A percentile compares a stretch with the other conserved stretches of the same genome.
Evolutionary conservation across 306 rosid genomes (phyloP).

Genomic region (Prinsepia uniflora): DNA sequence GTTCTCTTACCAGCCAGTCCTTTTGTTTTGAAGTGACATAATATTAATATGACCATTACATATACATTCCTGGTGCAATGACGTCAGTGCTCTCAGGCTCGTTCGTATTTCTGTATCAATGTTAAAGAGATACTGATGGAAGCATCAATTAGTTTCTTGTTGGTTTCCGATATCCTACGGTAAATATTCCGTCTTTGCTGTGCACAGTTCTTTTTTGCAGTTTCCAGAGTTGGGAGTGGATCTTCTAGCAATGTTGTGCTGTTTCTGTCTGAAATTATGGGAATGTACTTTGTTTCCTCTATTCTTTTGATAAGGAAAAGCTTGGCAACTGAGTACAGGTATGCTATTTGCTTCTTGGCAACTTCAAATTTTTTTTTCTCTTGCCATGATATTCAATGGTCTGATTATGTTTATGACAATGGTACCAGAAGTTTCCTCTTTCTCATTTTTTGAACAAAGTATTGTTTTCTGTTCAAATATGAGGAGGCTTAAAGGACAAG

Average conservation of each 20-base stretch:
- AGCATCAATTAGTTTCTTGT: background rate
- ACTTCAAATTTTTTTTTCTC: background rate
- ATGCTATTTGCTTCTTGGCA: conserved; percentile 22
- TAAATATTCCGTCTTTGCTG: conserved; percentile 20
- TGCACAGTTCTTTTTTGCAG: conserved; percentile 91
- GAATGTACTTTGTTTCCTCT: conserved; percentile 93
- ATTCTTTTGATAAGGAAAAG: conserved; percentile 96
- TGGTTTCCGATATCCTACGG: conserved; percentile 11
- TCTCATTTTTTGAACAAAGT: conserved; percentile 1
- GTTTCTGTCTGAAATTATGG: conserved; percentile 95
- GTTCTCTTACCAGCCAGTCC: background rate
- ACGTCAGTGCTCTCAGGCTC: background rate
- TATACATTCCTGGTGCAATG: conserved; percentile 3
- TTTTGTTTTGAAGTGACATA: background rate
- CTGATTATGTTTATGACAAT: background rate
- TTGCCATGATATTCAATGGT: background rate
- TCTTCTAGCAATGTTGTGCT: conserved; percentile 97
- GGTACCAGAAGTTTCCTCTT: no score
- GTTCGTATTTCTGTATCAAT: background rate
- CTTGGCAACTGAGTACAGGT: conserved; percentile 97
- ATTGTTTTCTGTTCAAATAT: background rate
- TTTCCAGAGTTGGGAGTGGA: conserved; percentile 98
- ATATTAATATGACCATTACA: background rate
- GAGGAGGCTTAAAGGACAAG: background rate
- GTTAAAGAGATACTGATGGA: background rate